Evolutionary conservation across 345 rosid genomes (phyloP).

Genomic region (Lepidium aucheri): DNA sequence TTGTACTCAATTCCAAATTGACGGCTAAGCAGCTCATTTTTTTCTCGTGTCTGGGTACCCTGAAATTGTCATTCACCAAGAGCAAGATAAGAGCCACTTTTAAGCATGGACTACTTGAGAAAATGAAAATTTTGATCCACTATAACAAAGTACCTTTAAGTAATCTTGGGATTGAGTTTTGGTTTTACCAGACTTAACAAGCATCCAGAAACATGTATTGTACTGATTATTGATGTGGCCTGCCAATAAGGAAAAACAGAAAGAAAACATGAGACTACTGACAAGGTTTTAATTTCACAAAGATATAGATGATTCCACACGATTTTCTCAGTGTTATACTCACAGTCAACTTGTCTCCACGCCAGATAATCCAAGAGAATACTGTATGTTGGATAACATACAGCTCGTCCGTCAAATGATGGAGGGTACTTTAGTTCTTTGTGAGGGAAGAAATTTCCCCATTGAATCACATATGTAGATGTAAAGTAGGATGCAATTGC

Average conservation of each 20-base stretch:
- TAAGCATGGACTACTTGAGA: neutral
- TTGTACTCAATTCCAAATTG: conserved; percentile 63
- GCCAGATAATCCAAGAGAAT: conserved; percentile 79
- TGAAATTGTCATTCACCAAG: conserved; percentile 18
- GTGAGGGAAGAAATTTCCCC: conserved; percentile 70
- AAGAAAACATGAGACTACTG: neutral
- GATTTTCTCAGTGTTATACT: conserved; percentile 26
- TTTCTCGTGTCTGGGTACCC: conserved; percentile 84
- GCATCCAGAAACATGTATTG: conserved; percentile 94
- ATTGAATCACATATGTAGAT: conserved; percentile 54
- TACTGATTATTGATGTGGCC: conserved; percentile 96
- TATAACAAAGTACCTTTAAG: conserved; percentile 46
- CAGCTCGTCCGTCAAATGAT: conserved; percentile 81
- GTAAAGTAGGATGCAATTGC: conserved; percentile 63
- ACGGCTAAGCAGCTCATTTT: conserved; percentile 54
- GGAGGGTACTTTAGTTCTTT: conserved; percentile 66
- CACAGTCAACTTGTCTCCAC: conserved; percentile 98
- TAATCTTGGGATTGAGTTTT: conserved; percentile 63
- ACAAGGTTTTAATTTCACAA: neutral
- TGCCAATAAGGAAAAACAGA: conserved; percentile 23
- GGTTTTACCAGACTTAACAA: conserved; percentile 75
- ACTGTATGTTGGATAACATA: conserved; percentile 73
- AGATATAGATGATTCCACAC: neutral
- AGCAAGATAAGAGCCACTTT: neutral
- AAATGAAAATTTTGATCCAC: neutral